Conservation (phyloP, 805 yeast species). For the Ogataea allantospora region DNA sequence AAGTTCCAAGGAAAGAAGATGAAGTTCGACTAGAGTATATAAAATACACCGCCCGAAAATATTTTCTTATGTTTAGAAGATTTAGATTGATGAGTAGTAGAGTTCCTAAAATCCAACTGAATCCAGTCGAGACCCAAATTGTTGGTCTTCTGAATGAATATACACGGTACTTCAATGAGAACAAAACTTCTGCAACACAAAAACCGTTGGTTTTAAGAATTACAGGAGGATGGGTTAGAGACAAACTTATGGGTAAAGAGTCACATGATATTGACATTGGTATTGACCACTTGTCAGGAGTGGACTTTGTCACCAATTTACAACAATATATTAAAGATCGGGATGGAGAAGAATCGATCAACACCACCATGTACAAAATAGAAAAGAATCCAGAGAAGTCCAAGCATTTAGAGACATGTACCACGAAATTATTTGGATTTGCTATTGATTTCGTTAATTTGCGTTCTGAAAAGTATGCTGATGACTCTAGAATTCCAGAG, state of each 20-base stretch:
- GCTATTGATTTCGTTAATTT: constrained; percentile 93
- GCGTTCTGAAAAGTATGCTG: constrained; percentile 82
- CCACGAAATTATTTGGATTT: constrained; percentile 78
- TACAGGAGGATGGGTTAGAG: constrained; percentile 99
- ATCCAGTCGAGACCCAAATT: constrained; percentile 26
- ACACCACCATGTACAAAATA: constrained; percentile 65
- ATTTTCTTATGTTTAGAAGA: constrained; percentile 6
- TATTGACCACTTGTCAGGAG: constrained; percentile 80
- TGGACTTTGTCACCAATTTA: constrained; percentile 72
- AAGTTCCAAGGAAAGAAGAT: constrained; percentile 85
- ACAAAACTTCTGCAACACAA: constrained; percentile 2
- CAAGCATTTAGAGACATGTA: constrained; percentile 95
- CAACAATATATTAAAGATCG: constrained; percentile 44
- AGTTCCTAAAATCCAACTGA: constrained; percentile 21
- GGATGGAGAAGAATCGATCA: constrained; percentile 20
- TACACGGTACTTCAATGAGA: constrained; percentile 25
- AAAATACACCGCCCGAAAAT: constrained; percentile 5
- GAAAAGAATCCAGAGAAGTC: constrained; percentile 93
- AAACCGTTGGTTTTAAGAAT: constrained; percentile 53
- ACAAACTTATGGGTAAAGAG: constrained; percentile 75
- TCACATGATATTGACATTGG: constrained; percentile 93
- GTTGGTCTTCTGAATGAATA: constrained; percentile 27
- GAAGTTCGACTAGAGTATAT: constrained; percentile 50
- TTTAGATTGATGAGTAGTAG: constrained; percentile 1
- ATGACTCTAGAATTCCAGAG: constrained; percentile 80